These are phyloP conservation scores for Botryotinia calthae DNA, from an alignment of 2,329 filamentous ascomycete species.

Conservation along the genomic window DNA sequence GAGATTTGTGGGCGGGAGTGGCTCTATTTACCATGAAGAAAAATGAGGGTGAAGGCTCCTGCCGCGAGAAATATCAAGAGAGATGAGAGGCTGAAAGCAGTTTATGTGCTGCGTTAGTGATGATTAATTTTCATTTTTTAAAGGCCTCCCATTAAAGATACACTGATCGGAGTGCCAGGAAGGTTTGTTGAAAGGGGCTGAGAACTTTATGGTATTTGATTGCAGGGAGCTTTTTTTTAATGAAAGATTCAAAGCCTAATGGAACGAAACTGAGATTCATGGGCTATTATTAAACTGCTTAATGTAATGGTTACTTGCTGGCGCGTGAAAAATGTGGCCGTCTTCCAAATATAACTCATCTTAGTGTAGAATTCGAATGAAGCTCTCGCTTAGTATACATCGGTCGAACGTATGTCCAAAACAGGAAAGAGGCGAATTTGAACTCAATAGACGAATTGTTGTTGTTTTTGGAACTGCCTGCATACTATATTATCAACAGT, in stretches of 20 bases:
- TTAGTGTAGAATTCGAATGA: neutral
- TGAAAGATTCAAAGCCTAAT: neutral
- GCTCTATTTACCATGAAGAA: neutral
- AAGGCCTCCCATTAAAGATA: neutral
- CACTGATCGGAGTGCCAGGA: too few species aligned
- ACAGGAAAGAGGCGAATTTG: too few species aligned
- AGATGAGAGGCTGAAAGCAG: neutral
- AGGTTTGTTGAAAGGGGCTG: neutral
- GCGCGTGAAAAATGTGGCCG: neutral
- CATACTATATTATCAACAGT: neutral
- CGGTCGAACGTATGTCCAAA: neutral
- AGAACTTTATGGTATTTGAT: neutral
- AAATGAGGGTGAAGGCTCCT: too few species aligned
- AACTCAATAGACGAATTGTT: neutral
- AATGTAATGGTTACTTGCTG: neutral
- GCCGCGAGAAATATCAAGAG: neutral
- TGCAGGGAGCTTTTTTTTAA: neutral
- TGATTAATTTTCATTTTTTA: neutral
- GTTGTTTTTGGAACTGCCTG: neutral
- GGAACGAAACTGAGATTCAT: rapidly evolving
- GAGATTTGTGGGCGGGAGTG: neutral
- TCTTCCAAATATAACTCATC: neutral
- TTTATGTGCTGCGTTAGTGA: neutral
- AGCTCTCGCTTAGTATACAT: too few species aligned
- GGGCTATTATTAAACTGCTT: too few species aligned